A percentile compares a stretch with the other conserved stretches of the same genome.
These are phyloP conservation scores for Aquanectria penicillioides DNA, from an alignment of 2,329 filamentous ascomycete species.

Conservation along the genomic window DNA sequence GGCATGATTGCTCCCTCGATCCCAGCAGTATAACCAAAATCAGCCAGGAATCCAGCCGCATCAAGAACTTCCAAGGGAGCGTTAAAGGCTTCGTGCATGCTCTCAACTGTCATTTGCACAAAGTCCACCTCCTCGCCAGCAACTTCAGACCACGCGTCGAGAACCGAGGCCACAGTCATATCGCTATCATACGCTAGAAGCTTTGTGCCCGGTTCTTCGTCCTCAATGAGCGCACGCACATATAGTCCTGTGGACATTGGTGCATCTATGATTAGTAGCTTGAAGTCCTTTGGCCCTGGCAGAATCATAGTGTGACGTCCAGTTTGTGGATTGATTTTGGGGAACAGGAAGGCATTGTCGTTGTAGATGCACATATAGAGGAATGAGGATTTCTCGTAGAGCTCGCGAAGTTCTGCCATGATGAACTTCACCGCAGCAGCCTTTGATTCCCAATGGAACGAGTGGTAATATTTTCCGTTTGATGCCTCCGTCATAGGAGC, in stretches of 20 bases:
- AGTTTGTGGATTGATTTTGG: conserved; percentile 36
- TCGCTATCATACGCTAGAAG: conserved; percentile 57
- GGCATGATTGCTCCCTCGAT: conserved; percentile 51
- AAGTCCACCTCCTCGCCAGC: conserved; percentile 49
- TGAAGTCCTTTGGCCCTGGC: conserved; percentile 34
- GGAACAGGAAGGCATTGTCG: conserved; percentile 34
- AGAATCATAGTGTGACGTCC: conserved; percentile 47
- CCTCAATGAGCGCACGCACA: conserved; percentile 54
- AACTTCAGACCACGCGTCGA: conserved; percentile 48
- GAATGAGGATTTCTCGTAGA: conserved; percentile 52
- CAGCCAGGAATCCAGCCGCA: conserved; percentile 45
- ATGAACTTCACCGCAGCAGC: conserved; percentile 59
- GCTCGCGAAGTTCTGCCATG: conserved; percentile 48
- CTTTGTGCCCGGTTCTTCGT: conserved; percentile 51
- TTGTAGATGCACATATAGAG: conserved; percentile 39
- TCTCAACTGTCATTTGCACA: conserved; percentile 41
- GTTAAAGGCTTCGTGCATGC: conserved; percentile 47
- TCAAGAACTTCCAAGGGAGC: conserved; percentile 52
- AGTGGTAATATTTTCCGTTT: conserved; percentile 51
- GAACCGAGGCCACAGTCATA: conserved; percentile 45
- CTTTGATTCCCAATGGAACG: conserved; percentile 62
- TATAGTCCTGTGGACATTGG: conserved; percentile 53
- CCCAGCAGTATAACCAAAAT: conserved; percentile 55
- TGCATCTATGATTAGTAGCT: conserved; percentile 53
- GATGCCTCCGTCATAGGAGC: conserved; percentile 57